These are phyloP conservation scores for Saturnispora halmiae DNA, from an alignment of 805 yeast genomes.

Conservation along the genomic window DNA sequence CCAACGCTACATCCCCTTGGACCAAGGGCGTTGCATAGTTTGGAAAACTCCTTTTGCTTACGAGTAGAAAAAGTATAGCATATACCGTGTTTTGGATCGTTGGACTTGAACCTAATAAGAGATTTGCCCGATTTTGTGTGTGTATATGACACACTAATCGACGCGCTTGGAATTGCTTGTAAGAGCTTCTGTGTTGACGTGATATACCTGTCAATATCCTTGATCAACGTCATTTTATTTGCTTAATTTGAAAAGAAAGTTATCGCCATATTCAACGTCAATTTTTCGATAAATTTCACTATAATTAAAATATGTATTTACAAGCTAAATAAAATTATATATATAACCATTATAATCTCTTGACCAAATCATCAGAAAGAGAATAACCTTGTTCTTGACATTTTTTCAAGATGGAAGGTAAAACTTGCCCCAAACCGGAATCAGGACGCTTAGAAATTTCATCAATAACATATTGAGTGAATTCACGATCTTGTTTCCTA, in stretches of 20 bases:
- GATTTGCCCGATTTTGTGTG: conserved; percentile 21
- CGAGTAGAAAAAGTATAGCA: conserved; percentile 49
- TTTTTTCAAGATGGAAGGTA: conserved; percentile 28
- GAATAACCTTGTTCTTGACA: not conserved
- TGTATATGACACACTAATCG: conserved; percentile 29
- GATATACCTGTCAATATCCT: conserved; percentile 26
- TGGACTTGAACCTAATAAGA: conserved; percentile 47
- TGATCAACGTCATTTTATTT: conserved; percentile 13
- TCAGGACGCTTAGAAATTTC: conserved; percentile 30
- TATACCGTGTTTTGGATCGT: conserved; percentile 55
- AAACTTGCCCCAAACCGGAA: conserved; percentile 30
- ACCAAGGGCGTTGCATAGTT: conserved; percentile 65
- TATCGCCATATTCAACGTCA: no score
- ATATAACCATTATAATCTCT: no score
- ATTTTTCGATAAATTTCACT: no score
- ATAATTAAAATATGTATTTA: not conserved
- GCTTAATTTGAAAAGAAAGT: no score
- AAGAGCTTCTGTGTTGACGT: conserved; percentile 23
- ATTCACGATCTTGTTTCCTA: conserved; percentile 26
- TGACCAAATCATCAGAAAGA: not conserved
- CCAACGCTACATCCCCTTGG: conserved; percentile 39
- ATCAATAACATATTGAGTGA: conserved; percentile 30
- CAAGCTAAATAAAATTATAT: no score
- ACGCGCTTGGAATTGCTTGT: conserved; percentile 23
- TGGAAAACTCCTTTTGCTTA: conserved; percentile 64